phyloP scores from a whole-genome alignment of 768 basidiomycete genomes.

The Astraeus odoratus region DNA sequence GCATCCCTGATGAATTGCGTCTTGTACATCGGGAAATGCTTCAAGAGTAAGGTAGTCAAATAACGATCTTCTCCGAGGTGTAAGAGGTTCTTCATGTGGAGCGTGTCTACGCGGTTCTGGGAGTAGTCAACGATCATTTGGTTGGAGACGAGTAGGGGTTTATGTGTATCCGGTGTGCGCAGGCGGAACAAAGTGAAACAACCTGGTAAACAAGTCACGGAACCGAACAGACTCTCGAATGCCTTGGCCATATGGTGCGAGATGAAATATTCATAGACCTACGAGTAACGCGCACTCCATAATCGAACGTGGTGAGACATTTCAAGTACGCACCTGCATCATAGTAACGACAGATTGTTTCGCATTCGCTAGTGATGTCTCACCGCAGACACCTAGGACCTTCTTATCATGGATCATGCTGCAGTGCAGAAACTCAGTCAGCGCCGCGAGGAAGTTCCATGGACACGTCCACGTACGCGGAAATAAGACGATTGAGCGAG shows the following conservation, averaged over 20 bases:
- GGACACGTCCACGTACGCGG: slow-evolving; percentile 65
- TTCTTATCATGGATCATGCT: slow-evolving; percentile 98
- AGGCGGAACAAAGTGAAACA: slow-evolving; percentile 98
- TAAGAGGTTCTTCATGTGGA: slow-evolving; percentile 98
- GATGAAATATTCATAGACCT: slow-evolving; percentile 99
- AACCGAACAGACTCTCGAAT: slow-evolving; percentile 94
- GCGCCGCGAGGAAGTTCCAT: background rate
- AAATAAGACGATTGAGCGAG: slow-evolving; percentile 86
- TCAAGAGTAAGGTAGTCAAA: slow-evolving; percentile 89
- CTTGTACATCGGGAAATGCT: slow-evolving; percentile 92
- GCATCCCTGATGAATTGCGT: slow-evolving; percentile 95
- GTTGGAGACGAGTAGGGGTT: slow-evolving; percentile 89
- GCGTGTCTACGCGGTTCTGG: slow-evolving; percentile 92
- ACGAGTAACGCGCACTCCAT: background rate
- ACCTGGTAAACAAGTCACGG: slow-evolving; percentile 97
- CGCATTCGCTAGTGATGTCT: slow-evolving; percentile 87
- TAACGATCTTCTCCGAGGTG: slow-evolving; percentile 99
- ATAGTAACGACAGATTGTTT: slow-evolving; percentile 95
- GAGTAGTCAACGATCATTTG: slow-evolving; percentile 89
- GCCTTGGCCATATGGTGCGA: slow-evolving; percentile 99
- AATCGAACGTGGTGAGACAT: background rate
- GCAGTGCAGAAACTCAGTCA: background rate
- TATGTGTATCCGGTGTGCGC: slow-evolving; percentile 90
- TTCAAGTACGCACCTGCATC: slow-evolving; percentile 66
- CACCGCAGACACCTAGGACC: slow-evolving; percentile 90